Base-by-base conservation (phyloP, 2,329 filamentous ascomycete genomes). In the Sporothrix variecibatus region DNA sequence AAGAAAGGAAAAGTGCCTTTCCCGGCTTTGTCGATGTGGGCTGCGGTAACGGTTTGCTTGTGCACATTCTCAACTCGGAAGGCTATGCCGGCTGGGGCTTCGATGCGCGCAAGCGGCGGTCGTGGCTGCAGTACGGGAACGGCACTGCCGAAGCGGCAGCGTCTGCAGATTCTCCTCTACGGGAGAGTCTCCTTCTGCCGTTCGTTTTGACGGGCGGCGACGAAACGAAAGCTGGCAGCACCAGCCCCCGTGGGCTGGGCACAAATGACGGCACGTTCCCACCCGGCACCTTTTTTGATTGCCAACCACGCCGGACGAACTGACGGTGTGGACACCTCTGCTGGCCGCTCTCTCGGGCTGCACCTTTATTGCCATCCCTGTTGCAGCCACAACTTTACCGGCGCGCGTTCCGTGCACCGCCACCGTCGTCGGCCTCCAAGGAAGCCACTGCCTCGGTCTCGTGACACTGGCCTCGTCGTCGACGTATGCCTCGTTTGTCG, bases 241-340 rank as follows among this genome's bases (percentile, higher is more conserved):
- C n/a, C n/a, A n/a, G n/a, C n/a, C n/a, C n/a, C n/a, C n/a, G n/a
- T n/a, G n/a, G n/a, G n/a, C n/a, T n/a, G n/a, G n/a, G n/a, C n/a
- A n/a, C n/a, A n/a, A n/a, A 90, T 78, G 81, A 86, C 76, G 96
- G 95, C 49, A 79, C 86, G 11, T 97, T 98, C 79, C 86, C 89
- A 0, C 81, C 82, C 20, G 90, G 90, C 38, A 97, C 94, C 0
- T 99, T 99, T 82, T 94, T 99, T 78, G n/a, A 92, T 99, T 76
- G 97, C 94, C 68, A 99, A 99, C 80, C 96, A 99, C 81, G 95
- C 95, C 12, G 96, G 96, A 99, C 80, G 95, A 99, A 83, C 87
- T 99, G 17, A 99, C 96, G 0, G 90, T 94, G 0, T 99, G 96
- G 96, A 98, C 96, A 0, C 96, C 96, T 0, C 87, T 98, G 23